Evolutionary conservation across 306 rosid genomes (phyloP), one percentile per base, ranked within the genome.

Genomic region (Cicer bijugum): DNA sequence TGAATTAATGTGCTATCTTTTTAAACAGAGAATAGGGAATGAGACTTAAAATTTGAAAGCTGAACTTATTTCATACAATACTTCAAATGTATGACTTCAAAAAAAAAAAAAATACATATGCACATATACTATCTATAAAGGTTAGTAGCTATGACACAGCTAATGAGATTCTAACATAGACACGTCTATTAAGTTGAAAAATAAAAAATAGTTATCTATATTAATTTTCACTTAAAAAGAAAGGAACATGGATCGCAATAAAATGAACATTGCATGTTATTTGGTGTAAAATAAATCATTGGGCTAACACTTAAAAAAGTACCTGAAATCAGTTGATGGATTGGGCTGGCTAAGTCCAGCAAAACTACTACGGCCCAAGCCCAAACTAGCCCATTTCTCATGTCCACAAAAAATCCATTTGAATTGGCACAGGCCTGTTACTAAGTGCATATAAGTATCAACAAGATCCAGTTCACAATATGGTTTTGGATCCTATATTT

Each of bases 371-470:
- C 57, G n/a, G 61, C 56, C 59, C 57, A 57, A 57, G 6, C 1
- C 5, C 4, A 9, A 11, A 8, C 65, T 38, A 55, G 66, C 57
- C 75, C 48, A 66, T 20, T 40, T 28, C 3, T 35, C 23, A 1
- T 2, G 12, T 53, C 12, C 3, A 47, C 8, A 23, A 5, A 8
- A 63, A 66, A 20, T 48, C 79, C 58, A 67, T 57, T 19, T 1
- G 1, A 16, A 33, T 17, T 44, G 66, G 16, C 37, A 38, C 4
- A 64, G 79, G 79, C 78, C 70, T 17, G 61, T 50, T 16, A 37
- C 33, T 37, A 62, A 50, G 5, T 35, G 11, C 19, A 5, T 15
- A 46, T 46, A 17, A 15, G 6, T 3, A 20, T 65, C 53, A n/a
- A 44, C 23, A 28, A 48, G 47, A 28, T 46, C 23, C n/a, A 28